Conservation (phyloP, 2,329 filamentous ascomycete species). For the Raffaelea albimanens region DNA sequence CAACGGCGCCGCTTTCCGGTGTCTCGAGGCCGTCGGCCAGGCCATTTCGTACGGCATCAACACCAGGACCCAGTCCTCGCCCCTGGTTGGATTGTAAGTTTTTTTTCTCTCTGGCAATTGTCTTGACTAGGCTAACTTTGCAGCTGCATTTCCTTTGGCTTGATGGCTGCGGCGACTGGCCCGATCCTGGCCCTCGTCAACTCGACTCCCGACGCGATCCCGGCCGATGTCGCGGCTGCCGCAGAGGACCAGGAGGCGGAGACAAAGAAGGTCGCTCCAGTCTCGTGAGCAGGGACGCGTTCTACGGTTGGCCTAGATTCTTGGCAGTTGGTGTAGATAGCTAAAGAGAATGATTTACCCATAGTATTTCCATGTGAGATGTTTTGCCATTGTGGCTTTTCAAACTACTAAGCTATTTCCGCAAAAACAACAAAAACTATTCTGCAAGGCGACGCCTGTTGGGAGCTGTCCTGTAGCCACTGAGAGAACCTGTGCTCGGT, state of each 20-base stretch:
- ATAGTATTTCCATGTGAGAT: too few species aligned
- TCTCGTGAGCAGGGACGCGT: too few species aligned
- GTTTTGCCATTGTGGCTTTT: too few species aligned
- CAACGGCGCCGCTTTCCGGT: slow-evolving; percentile 4
- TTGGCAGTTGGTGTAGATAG: too few species aligned
- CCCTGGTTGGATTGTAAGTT: slow-evolving; percentile 4
- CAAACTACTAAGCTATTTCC: too few species aligned
- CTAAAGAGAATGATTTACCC: too few species aligned
- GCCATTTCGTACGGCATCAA: slow-evolving; percentile 6
- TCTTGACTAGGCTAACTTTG: background rate
- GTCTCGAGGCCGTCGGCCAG: slow-evolving; percentile 3
- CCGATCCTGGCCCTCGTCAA: slow-evolving; percentile 1
- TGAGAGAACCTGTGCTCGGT: too few species aligned
- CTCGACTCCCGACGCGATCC: slow-evolving; percentile 2
- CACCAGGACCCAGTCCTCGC: slow-evolving; percentile 1
- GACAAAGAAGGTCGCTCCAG: background rate
- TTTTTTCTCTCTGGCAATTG: background rate
- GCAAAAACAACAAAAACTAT: too few species aligned
- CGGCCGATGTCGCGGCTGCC: background rate
- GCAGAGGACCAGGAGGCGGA: background rate
- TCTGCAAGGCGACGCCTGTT: too few species aligned
- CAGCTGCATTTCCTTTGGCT: slow-evolving; percentile 1
- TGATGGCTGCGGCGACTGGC: slow-evolving; percentile 1
- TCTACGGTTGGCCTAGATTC: too few species aligned
- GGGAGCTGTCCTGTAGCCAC: too few species aligned